Evolutionary conservation across 805 yeast genomes (phyloP).

Genomic region (Yarrowia sp.): DNA sequence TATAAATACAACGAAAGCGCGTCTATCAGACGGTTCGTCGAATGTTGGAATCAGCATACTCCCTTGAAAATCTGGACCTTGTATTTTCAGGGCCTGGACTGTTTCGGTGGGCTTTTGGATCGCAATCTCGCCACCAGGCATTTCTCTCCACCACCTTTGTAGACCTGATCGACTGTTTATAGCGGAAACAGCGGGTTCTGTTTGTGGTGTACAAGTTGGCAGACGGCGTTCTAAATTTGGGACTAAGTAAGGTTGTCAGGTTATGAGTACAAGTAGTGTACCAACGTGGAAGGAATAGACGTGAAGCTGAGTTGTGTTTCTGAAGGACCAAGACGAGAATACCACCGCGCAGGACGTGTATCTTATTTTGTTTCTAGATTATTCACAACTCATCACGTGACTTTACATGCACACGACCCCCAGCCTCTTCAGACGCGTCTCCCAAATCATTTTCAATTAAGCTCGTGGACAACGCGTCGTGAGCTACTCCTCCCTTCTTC

Average conservation of each 20-base stretch:
- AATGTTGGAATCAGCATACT: slow-evolving; percentile 25
- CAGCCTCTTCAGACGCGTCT: background rate
- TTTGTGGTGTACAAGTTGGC: background rate
- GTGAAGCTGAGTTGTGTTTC: too few relatives aligned
- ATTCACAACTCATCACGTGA: background rate
- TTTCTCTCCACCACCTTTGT: background rate
- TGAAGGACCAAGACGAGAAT: too few relatives aligned
- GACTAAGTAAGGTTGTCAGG: background rate
- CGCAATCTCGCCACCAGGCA: background rate
- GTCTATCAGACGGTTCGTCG: too few relatives aligned
- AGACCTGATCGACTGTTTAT: slow-evolving; percentile 5
- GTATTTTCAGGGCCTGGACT: slow-evolving; percentile 19
- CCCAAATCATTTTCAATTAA: background rate
- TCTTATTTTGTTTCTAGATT: too few relatives aligned
- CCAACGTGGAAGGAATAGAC: too few relatives aligned
- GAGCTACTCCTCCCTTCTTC: background rate
- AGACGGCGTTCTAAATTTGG: too few relatives aligned
- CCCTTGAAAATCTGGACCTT: slow-evolving; percentile 22
- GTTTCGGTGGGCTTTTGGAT: slow-evolving; percentile 4
- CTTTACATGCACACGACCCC: background rate
- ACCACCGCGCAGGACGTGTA: too few relatives aligned
- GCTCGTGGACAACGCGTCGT: background rate
- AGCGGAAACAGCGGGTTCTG: slow-evolving; percentile 9
- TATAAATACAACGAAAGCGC: too few relatives aligned
- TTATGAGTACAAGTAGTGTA: background rate